Base-by-base conservation (phyloP, 257 asterid genomes). In the Solanum sparsipilum region DNA sequence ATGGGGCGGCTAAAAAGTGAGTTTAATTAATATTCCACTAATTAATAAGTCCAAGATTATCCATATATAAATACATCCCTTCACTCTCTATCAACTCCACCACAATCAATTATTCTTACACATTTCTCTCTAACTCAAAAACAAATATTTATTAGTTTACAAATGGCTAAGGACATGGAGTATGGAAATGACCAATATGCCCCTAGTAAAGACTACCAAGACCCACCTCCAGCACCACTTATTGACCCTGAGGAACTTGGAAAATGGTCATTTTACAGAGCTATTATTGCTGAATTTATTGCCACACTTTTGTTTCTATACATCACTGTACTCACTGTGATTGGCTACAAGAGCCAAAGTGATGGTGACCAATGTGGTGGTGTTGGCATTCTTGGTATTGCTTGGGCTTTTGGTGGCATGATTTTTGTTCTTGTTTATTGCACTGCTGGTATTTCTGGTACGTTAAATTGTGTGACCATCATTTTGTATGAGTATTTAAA, bases 351-450 rank as follows among this genome's bases (percentile, higher is more conserved):
- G 84, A 88, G 93, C 88, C 96, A 93, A 89, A 87, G 90, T 72
- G 98, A 90, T 48, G 92, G 91, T 7, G 90, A 87, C 78, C 6
- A 90, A 70, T 94, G 98, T 84, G 95, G 96, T 52, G 98, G 98
- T 84, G 98, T 94, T 56, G 98, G 98, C 67, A 94, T 94, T 87
- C 94, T 94, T 9, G 98, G 98, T 84, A 94, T 94, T 36, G 98
- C 98, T 11, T 94, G 98, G 98, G 98, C 98, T 3, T 94, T 94
- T 29, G 98, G 98, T 18, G 98, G 98, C 88, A 94, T 94, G 98
- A 94, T 94, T 89, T 94, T 94, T 70, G 83, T 94, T 88, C 95
- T 94, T 60, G 98, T 94, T 71, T 94, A 94, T 92, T 93, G 98
- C 95, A 94, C 98, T n/a, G 98, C 98, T 48, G 95, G 98, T 25